Evolutionary conservation across 2,329 filamentous ascomycete genomes (phyloP).

Genomic region (Raffaelea albimanens): DNA sequence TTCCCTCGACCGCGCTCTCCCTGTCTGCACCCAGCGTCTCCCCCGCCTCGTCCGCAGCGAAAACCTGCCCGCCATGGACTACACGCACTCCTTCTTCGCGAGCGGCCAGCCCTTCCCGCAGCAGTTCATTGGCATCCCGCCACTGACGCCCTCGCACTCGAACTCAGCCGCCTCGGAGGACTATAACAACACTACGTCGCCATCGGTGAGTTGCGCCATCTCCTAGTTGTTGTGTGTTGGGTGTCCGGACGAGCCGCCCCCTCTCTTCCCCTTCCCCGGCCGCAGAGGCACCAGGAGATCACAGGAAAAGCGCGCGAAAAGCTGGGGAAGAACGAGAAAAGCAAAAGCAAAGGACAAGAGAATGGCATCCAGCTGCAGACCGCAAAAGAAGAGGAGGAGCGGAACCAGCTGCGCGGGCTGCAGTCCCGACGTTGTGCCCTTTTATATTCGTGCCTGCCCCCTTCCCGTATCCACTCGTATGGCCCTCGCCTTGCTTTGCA

Average conservation of each 20-base stretch:
- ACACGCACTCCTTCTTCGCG: slow-evolving; percentile 36
- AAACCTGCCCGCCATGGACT: slow-evolving; percentile 43
- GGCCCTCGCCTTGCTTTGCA: slow-evolving; percentile 6
- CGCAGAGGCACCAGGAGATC: background rate
- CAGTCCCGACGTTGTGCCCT: background rate
- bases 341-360: too few species aligned
- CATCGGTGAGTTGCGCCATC: slow-evolving; percentile 36
- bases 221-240: slow-evolving; percentile 10
- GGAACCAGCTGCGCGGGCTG: background rate
- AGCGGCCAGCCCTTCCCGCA: slow-evolving; percentile 41
- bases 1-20: too few species aligned
- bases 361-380: too few species aligned
- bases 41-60: too few species aligned
- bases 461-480: slow-evolving; percentile 12
- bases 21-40: too few species aligned
- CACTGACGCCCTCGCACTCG: slow-evolving; percentile 45
- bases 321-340: too few species aligned
- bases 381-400: too few species aligned
- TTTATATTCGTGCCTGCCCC: slow-evolving; percentile 8
- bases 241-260: background rate
- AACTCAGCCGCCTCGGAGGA: slow-evolving; percentile 46
- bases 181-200: slow-evolving; percentile 43
- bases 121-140: slow-evolving; percentile 44
- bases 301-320: too few species aligned
- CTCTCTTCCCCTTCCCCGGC: background rate